Evolutionary conservation across 1,139 yeast genomes (phyloP), one percentile per base, ranked within the genome.

Genomic region (Geotrichum citri-aurantii): DNA sequence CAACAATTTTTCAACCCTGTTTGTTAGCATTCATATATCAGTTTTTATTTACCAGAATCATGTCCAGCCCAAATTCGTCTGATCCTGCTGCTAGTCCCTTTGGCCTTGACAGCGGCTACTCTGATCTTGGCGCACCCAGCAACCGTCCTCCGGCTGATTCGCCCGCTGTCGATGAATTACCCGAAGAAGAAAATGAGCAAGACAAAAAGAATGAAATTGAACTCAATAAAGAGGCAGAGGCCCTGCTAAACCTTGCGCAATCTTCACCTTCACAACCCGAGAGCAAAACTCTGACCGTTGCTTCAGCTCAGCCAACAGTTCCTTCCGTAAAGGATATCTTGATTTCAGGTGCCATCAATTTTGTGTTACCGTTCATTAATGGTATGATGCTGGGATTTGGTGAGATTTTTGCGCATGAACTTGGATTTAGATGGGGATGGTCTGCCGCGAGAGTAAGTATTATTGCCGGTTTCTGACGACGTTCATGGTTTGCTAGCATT

Each of bases 381-480:
- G 99, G 99, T 11, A 78, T 93, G 76, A 92, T 92, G 96, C 80
- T 93, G 62, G 99, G 99, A 0, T 90, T 92, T 72, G 99, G 99
- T 0, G 99, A 93, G 75, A 86, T 93, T 26, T 77, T 89, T 64
- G 99, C 98, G 17, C 97, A 92, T 70, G 98, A 93, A 69, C 76
- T 92, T 53, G 96, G 97, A 10, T 88, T 88, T 77, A 79, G 80
- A 59, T 86, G 83, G 75, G 84, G 88, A 52, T 88, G 95, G 90
- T 69, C 79, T 8, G 92, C 93, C 3, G 95, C 95, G 12, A 77
- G 79, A 65, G 87, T 87, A 59, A 74, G 73, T 64, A 27, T 48
- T 19, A n/a, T 12, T 29, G 46, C 7, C 24, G 21, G 21, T 12
- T 29, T 50, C 7, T 33, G 21, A 3, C n/a, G 5, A n/a, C 12